Evolutionary conservation across 2,329 filamentous ascomycete genomes (phyloP), one percentile per base, ranked within the genome.

Genomic region (Nemania sp.): DNA sequence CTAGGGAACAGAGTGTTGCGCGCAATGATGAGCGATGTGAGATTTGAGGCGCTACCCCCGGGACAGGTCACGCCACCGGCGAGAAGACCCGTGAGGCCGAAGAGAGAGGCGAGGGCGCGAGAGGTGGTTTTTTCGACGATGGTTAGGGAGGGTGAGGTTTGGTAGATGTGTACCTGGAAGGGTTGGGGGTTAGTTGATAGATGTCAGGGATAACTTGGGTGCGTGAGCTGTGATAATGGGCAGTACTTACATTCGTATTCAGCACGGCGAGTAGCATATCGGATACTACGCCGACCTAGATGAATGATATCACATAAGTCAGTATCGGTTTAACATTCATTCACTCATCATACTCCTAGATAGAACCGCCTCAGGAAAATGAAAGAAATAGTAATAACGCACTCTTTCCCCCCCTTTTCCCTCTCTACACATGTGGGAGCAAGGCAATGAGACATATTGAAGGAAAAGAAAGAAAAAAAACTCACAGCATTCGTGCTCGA

Each of bases 131-230:
- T 97, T 72, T 97, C 94, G 58, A 97, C 84, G 6, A 96, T 72
- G 0, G 90, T 90, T 44, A 97, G 77, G 6, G 89, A 91, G 0
- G 94, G 94, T 0, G 93, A 96, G 52, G 96, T 92, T 73, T 93
- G 88, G 75, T 91, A 97, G 57, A 97, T 90, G 71, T 97, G 94
- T 14, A 92, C 77, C 84, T 86, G 52, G n/a, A n/a, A n/a, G n/a
- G n/a, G n/a, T n/a, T n/a, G n/a, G n/a, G n/a, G n/a, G n/a, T n/a
- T n/a, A n/a, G n/a, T n/a, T n/a, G n/a, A n/a, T n/a, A n/a, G n/a
- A n/a, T n/a, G n/a, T n/a, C n/a, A n/a, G n/a, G n/a, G n/a, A n/a
- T n/a, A n/a, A n/a, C n/a, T n/a, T n/a, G n/a, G n/a, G n/a, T n/a
- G n/a, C n/a, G n/a, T n/a, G n/a, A 68, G 28, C n/a, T 12, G 28